phyloP scores from a whole-genome alignment of 1,284 basidiomycete species.

The Heterobasidion irregulare region DNA sequence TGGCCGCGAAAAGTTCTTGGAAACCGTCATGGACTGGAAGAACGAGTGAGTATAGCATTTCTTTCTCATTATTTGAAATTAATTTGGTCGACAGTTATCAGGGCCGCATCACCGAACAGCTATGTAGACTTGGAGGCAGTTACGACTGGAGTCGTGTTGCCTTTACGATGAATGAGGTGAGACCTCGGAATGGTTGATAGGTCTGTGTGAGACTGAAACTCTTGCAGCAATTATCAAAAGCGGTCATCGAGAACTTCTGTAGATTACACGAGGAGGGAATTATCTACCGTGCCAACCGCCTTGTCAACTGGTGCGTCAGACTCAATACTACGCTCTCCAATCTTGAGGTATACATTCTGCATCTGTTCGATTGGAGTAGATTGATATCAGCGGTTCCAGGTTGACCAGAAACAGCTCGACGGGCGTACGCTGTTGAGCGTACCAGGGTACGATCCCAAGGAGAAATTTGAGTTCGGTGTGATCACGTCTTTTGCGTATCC shows the following conservation, averaged over 20 bases:
- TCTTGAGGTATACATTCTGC: conserved; percentile 57
- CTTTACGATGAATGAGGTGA: conserved; percentile 92
- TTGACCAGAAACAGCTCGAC: conserved; percentile 89
- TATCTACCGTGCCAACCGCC: conserved; percentile 92
- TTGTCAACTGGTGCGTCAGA: conserved; percentile 98
- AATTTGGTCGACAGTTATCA: conserved; percentile 63
- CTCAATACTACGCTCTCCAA: conserved; percentile 97
- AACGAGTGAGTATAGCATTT: conserved; percentile 60
- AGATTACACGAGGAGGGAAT: conserved; percentile 88
- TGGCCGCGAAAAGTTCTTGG: conserved; percentile 88
- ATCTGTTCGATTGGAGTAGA: neutral
- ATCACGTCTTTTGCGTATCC: conserved; percentile 94
- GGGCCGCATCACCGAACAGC: conserved; percentile 83
- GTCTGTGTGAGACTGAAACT: neutral
- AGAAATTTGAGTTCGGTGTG: conserved; percentile 96
- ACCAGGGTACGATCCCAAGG: conserved; percentile 91
- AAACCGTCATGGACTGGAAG: conserved; percentile 96
- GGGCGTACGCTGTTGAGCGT: conserved; percentile 87
- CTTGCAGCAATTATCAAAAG: conserved; percentile 70
- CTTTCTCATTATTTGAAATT: conserved; percentile 5
- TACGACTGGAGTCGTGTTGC: conserved; percentile 93
- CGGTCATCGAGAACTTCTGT: conserved; percentile 92
- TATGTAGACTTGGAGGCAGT: conserved; percentile 85
- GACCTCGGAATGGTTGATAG: conserved; percentile 11
- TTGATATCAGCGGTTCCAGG: conserved; percentile 33